These are phyloP conservation scores for Circinella umbellata DNA, from an alignment of 371 early-diverging fungal species.

Conservation along the genomic window DNA sequence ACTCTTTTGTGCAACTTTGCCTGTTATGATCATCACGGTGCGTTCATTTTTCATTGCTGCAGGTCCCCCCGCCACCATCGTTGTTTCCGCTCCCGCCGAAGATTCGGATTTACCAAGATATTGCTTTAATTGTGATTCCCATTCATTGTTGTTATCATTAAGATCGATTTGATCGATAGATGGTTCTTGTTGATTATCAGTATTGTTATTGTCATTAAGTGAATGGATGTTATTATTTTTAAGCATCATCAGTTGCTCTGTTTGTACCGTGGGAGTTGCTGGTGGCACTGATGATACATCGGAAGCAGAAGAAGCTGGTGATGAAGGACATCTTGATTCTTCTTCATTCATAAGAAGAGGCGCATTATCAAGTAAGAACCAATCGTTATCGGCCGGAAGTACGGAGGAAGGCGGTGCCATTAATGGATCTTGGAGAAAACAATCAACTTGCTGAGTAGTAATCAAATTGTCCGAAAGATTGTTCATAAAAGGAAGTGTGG, in stretches of 20 bases:
- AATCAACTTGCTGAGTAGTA: background rate
- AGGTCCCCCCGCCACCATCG: no score
- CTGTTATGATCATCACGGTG: slow-evolving; percentile 69
- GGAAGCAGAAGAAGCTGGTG: slow-evolving; percentile 5
- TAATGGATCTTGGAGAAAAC: background rate
- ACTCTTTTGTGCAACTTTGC: slow-evolving; percentile 79
- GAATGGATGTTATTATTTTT: background rate
- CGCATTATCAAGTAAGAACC: slow-evolving; percentile 10
- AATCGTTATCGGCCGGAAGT: slow-evolving; percentile 8
- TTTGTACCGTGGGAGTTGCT: background rate
- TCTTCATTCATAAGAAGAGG: slow-evolving; percentile 2
- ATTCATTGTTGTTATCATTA: background rate
- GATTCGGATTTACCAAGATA: slow-evolving; percentile 12
- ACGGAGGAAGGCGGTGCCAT: slow-evolving; percentile 13
- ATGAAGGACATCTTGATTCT: background rate
- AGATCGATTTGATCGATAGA: background rate
- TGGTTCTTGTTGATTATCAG: background rate
- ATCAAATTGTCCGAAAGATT: background rate
- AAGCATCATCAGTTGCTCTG: background rate
- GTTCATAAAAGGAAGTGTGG: background rate
- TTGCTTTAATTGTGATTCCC: slow-evolving; percentile 10
- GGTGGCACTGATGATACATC: background rate
- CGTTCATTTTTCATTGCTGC: slow-evolving; percentile 17
- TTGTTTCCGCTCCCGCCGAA: background rate
- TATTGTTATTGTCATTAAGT: background rate